Base-by-base conservation (phyloP, 2,329 filamentous ascomycete genomes). In the Colletotrichum sp. region DNA sequence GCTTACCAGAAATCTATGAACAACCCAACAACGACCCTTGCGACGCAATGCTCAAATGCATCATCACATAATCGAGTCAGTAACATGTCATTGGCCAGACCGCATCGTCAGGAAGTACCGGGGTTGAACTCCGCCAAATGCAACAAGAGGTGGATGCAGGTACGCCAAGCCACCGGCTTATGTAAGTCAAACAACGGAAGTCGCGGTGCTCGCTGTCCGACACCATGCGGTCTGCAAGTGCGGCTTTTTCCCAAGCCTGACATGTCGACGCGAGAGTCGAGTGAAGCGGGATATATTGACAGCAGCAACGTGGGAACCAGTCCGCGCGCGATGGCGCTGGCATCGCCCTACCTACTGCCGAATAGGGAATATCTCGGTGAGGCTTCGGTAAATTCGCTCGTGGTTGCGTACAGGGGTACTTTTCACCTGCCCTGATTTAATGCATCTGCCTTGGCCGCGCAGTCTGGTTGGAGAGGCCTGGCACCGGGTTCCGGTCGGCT, bases 1-100 rank as follows among this genome's bases (percentile, higher is more conserved):
- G 43, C n/a, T 12, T 52, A 8, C 6, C 43, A 52, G n/a, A 21
- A 52, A 3, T 52, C n/a, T 21, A 52, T 21, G 43, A 52, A 52
- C 43, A 21, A 52, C 43, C 4, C n/a, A 2, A 13, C 43, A 52
- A 7, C 43, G 43, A 48, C 10, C 43, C 43, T 21, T 52, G 43
- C 12, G n/a, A 52, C 7, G 43, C 43, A 52, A 6, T 21, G 10
- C n/a, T 21, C 24, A n/a, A 9, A 30, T 24, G 65, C 18, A 18
- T 8, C 36, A 61, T 48, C 38, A 65, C 70, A 48, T 68, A 72
- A 68, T 66, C 38, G 34, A 18, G 36, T 66, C 70, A 64, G 58
- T 75, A 73, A 73, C 58, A 75, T 65, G 70, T 26, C 62, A 73
- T 75, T 75, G 73, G 73, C 60, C 65, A 58, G 55, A 16, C 28